Conservation (phyloP, 2,329 filamentous ascomycete species). For the Monilinia polystroma region DNA sequence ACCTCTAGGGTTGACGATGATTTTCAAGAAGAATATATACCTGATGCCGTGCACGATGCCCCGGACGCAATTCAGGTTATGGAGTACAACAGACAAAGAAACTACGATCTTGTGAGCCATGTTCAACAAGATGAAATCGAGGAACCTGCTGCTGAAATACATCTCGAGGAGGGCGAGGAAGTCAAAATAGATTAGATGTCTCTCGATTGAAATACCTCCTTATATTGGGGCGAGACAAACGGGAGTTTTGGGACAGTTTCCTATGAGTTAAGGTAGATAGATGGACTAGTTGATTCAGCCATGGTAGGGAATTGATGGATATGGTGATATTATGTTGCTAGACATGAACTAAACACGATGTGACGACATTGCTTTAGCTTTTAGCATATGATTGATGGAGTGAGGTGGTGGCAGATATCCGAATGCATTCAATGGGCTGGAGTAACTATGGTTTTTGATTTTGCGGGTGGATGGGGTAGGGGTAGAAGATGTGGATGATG, state of each 20-base stretch:
- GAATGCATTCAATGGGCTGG: not conserved
- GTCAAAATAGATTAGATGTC: slow-evolving; percentile 33
- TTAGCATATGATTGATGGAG: slow-evolving; percentile 13
- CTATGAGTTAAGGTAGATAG: not conserved
- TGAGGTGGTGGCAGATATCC: slow-evolving; percentile 6
- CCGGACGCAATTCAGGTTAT: slow-evolving; percentile 18
- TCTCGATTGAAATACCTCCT: not conserved
- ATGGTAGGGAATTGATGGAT: not conserved
- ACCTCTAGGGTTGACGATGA: slow-evolving; percentile 31
- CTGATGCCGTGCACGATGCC: slow-evolving; percentile 34
- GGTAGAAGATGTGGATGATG: not conserved
- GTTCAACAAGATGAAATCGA: slow-evolving; percentile 32
- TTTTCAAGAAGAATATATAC: slow-evolving; percentile 28
- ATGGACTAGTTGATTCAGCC: not conserved
- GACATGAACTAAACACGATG: slow-evolving; percentile 14
- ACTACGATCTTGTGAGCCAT: slow-evolving; percentile 21
- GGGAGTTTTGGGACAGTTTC: slow-evolving; percentile 4
- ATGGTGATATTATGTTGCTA: slow-evolving; percentile 3
- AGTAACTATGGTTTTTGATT: slow-evolving; percentile 3
- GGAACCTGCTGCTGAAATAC: slow-evolving; percentile 38
- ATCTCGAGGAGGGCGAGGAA: slow-evolving; percentile 38
- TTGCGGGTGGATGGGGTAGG: not conserved
- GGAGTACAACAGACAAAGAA: slow-evolving; percentile 25
- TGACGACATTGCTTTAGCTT: slow-evolving; percentile 1
- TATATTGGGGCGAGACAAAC: not conserved